These are phyloP conservation scores for Diplodia sapinea DNA, from an alignment of 2,329 filamentous ascomycete genomes.

Conservation along the genomic window DNA sequence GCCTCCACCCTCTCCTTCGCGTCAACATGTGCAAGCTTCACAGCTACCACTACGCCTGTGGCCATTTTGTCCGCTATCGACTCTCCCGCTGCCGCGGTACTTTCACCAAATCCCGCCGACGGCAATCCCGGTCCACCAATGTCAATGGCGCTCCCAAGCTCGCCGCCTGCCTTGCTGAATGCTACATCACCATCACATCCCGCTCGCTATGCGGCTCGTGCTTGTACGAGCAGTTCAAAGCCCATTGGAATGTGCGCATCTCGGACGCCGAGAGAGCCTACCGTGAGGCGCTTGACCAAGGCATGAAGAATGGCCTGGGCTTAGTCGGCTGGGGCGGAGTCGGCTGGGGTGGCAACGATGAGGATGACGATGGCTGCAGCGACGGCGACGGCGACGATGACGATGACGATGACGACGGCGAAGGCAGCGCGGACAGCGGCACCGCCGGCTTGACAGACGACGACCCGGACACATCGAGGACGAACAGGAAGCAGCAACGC, in stretches of 20 bases:
- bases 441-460: neutral
- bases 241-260: slow-evolving; percentile 34
- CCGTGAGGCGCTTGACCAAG: slow-evolving; percentile 30
- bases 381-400: neutral
- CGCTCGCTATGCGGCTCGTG: slow-evolving; percentile 37
- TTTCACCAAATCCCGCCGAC: slow-evolving; percentile 36
- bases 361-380: neutral
- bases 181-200: slow-evolving; percentile 37
- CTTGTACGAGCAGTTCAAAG: slow-evolving; percentile 31
- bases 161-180: slow-evolving; percentile 40
- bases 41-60: slow-evolving; percentile 43
- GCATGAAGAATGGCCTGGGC: slow-evolving; percentile 34
- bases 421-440: slow-evolving; percentile 3
- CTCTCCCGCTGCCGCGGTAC: slow-evolving; percentile 45
- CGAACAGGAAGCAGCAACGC: neutral
- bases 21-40: slow-evolving; percentile 48
- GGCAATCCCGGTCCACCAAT: slow-evolving; percentile 2
- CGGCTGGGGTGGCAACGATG: slow-evolving; percentile 16
- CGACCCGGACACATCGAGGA: neutral
- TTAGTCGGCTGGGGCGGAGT: neutral
- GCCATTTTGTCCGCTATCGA: slow-evolving; percentile 39
- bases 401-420: neutral
- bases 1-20: neutral
- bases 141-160: slow-evolving; percentile 27
- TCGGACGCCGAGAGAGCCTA: slow-evolving; percentile 10